Conservation (phyloP, 2,329 filamentous ascomycete genomes). For the Rhynchosporium secalis region DNA sequence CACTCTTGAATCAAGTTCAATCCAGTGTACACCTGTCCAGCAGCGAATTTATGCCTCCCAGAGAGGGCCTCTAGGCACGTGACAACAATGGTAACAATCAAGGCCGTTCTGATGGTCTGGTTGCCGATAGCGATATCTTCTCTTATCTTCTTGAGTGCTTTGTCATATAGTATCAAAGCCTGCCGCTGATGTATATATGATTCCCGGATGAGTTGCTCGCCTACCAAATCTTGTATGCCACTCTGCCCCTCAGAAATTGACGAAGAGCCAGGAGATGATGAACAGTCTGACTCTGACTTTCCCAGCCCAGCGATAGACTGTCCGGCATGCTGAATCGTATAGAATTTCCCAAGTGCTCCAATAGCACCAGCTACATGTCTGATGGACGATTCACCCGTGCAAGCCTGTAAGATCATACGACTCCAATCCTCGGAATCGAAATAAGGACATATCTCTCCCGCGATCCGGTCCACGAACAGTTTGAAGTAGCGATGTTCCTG, state of each 20-base stretch:
- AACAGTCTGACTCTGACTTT: neutral
- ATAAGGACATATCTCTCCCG: slow-evolving; percentile 24
- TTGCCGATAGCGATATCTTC: slow-evolving; percentile 19
- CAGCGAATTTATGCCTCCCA: slow-evolving; percentile 29
- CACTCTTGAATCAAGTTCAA: slow-evolving; percentile 36
- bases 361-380: slow-evolving; percentile 31
- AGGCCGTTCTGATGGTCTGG: slow-evolving; percentile 24
- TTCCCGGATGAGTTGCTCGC: slow-evolving; percentile 7
- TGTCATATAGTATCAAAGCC: slow-evolving; percentile 28
- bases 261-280: neutral
- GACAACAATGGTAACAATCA: slow-evolving; percentile 29
- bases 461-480: slow-evolving; percentile 25
- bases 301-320: slow-evolving; percentile 14
- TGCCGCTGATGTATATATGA: slow-evolving; percentile 24
- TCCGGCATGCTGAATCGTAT: slow-evolving; percentile 23
- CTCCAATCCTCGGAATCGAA: slow-evolving; percentile 27
- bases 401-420: slow-evolving; percentile 29
- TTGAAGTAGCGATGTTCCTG: slow-evolving; percentile 28
- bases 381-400: slow-evolving; percentile 21
- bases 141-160: slow-evolving; percentile 26
- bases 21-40: slow-evolving; percentile 27
- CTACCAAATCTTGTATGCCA: neutral
- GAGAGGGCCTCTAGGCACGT: slow-evolving; percentile 30
- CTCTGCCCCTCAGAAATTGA: neutral
- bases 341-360: slow-evolving; percentile 29